phyloP scores from a whole-genome alignment of 495 filamentous ascomycete species.

The Penicillium roqueforti region DNA sequence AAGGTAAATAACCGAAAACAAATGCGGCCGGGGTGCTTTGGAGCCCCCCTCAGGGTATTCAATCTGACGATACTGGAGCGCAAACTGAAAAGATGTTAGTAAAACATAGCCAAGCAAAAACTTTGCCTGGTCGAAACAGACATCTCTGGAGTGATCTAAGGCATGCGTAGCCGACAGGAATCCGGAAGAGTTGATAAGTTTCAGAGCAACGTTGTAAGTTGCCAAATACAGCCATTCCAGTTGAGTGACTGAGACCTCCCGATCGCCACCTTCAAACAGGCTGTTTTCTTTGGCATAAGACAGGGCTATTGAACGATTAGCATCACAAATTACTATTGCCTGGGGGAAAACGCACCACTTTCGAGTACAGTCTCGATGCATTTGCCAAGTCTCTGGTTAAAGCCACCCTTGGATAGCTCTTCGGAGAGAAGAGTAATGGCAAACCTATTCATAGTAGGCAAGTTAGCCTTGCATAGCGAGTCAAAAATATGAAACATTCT shows the following conservation, averaged over 20 bases:
- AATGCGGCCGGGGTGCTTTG: background rate
- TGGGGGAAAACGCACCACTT: background rate
- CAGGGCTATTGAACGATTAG: background rate
- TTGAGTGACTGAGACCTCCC: background rate
- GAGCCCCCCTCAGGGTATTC: background rate
- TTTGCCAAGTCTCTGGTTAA: background rate
- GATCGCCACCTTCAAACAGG: background rate
- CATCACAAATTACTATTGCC: background rate
- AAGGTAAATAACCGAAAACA: background rate
- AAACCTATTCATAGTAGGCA: background rate
- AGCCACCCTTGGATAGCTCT: background rate
- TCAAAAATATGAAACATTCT: background rate
- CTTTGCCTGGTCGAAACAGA: background rate
- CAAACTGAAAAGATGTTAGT: background rate
- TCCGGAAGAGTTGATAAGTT: background rate
- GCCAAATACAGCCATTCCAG: slow-evolving; percentile 1
- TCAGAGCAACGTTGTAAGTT: background rate
- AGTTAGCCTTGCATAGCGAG: background rate
- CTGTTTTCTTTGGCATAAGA: background rate
- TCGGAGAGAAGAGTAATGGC: background rate
- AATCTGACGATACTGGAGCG: background rate
- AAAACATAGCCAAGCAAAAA: background rate
- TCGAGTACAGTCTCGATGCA: background rate
- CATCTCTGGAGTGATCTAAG: background rate
- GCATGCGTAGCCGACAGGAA: background rate